Base-by-base conservation (phyloP, 2,329 filamentous ascomycete genomes). In the Aspergillus sp. region DNA sequence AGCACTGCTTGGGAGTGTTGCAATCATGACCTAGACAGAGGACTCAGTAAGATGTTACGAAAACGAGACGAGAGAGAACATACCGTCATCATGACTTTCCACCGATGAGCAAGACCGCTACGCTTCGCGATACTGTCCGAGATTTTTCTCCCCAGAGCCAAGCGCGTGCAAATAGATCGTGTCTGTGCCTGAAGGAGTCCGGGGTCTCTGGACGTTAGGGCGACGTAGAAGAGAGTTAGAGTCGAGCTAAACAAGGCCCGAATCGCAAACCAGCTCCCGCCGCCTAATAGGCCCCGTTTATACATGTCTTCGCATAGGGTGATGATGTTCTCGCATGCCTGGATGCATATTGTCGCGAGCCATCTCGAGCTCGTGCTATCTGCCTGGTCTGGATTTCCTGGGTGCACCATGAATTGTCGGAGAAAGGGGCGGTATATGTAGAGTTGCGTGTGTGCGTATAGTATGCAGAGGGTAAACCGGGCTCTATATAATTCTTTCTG, bases 321-420 rank as follows among this genome's bases (percentile, higher is more conserved):
- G n/a, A 61, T 61, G n/a, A 61, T 48, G 18, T 54, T 61, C n/a
- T 48, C 44, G 18, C 59, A 59, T 6, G 59, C 59, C 17, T 54
- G 39, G 5, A 61, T 44, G 12, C 56, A 58, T 5, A 49, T 38
- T 3, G 54, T 50, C 8, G 59, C 56, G 17, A 56, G 12, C 24
- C 53, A 20, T 61, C 18, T 13, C 17, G 17, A 50, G 26, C 3
- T 30, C 15, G n/a, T 39, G 11, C 24, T 41, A 38, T 4, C 18
- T n/a, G 15, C 26, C 20, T 30, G 26, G 1, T 30, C 26, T 30
- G 12, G 5, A 22, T 2, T 42, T 22, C 3, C 44, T 15, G 17
- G 30, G 20, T 5, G 55, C 26, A 9, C 59, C 56, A 24, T 61
- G 26, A 9, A 30, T 30, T 30, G 26, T 30, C 26, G 59, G 9